These are phyloP conservation scores for Flaveria sonorensis DNA, from an alignment of 129 eudicot genomes.

Conservation along the genomic window DNA sequence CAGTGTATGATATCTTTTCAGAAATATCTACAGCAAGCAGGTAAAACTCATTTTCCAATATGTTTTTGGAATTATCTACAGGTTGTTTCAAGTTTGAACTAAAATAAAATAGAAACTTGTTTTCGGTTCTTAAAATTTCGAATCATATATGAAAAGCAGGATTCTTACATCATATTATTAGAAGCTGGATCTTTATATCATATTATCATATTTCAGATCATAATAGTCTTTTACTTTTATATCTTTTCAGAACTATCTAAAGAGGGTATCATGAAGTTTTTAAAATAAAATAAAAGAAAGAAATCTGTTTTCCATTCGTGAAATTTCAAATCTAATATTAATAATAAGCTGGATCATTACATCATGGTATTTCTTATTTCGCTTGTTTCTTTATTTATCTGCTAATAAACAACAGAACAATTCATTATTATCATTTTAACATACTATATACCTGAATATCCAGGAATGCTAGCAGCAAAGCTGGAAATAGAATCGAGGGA, in stretches of 20 bases:
- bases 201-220: not conserved
- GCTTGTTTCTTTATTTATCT: not conserved
- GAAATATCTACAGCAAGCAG: conserved; percentile 43
- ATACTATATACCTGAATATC: conserved; percentile 20
- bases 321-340: not conserved
- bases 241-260: not conserved
- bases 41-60: conserved; percentile 33
- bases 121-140: not conserved
- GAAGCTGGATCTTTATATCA: conserved; percentile 1
- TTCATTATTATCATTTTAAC: not conserved
- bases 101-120: not conserved
- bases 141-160: not conserved
- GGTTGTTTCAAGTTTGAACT: not conserved
- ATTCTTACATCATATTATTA: no score
- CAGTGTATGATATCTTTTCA: conserved; percentile 28
- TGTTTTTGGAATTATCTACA: not conserved
- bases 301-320: not conserved
- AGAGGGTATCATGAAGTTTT: not conserved
- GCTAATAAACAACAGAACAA: conserved; percentile 2
- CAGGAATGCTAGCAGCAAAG: conserved; percentile 31
- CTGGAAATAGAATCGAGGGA: conserved; percentile 17
- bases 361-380: not conserved
- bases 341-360: not conserved
- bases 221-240: not conserved
- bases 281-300: not conserved